Evolutionary conservation across 2,329 filamentous ascomycete genomes (phyloP).

Genomic region (Metarhizium brunneum): DNA sequence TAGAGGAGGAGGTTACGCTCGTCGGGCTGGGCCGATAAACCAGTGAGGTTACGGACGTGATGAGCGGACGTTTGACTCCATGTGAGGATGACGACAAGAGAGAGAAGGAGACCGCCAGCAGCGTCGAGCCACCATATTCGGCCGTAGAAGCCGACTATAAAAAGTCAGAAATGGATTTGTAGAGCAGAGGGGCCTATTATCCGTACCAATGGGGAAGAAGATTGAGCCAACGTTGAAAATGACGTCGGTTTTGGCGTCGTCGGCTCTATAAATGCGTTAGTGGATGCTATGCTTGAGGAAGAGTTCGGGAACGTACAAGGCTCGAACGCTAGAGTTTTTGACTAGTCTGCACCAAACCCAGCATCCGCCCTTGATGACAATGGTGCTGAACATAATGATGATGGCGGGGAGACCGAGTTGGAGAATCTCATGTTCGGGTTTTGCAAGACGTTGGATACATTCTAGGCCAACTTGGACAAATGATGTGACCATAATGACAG

Average conservation of each 20-base stretch:
- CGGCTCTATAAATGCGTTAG: constrained; percentile 25
- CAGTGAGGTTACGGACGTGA: constrained; percentile 74
- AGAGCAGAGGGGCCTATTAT: not conserved
- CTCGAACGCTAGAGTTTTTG: constrained; percentile 78
- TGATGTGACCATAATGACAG: constrained; percentile 77
- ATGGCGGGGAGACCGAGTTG: constrained; percentile 64
- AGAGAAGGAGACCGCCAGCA: constrained; percentile 69
- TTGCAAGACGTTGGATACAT: constrained; percentile 55
- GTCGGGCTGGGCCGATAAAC: constrained; percentile 68
- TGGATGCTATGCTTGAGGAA: not conserved
- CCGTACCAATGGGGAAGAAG: constrained; percentile 63
- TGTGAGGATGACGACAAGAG: constrained; percentile 67
- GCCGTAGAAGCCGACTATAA: constrained; percentile 58
- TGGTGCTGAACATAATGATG: constrained; percentile 70
- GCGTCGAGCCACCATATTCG: constrained; percentile 78
- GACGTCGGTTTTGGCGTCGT: constrained; percentile 59
- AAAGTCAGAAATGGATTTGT: not conserved
- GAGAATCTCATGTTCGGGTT: constrained; percentile 58
- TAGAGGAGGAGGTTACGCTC: constrained; percentile 82
- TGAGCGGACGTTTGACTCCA: constrained; percentile 66
- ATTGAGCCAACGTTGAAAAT: constrained; percentile 89
- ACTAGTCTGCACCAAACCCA: constrained; percentile 86
- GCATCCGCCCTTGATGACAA: constrained; percentile 71
- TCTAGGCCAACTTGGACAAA: constrained; percentile 71
- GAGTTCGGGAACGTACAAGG: constrained; percentile 41